Conservation (phyloP, 805 yeast genomes). For the Saturnispora serradocipensis region DNA sequence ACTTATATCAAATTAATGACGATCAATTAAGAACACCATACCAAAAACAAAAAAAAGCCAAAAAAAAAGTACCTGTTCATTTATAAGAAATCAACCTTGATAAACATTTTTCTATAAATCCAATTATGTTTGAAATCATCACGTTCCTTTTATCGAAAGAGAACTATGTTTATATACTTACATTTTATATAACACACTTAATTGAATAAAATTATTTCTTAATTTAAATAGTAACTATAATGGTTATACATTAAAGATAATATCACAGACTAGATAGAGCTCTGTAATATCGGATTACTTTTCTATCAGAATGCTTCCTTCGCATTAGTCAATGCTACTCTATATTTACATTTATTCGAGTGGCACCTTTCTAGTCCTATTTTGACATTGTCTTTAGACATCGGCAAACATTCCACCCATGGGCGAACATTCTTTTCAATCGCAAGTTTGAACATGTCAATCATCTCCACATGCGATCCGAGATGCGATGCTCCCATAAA, state of each 20-base stretch:
- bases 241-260: not conserved
- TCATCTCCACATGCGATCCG: slow-evolving; percentile 57
- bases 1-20: not conserved
- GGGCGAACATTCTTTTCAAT: slow-evolving; percentile 48
- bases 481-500: slow-evolving; percentile 49
- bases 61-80: not conserved
- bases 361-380: slow-evolving; percentile 48
- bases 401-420: slow-evolving; percentile 53
- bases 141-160: not conserved
- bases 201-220: not conserved
- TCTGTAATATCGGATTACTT: not conserved
- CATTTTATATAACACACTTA: not conserved
- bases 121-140: too few relatives aligned
- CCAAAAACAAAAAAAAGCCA: not conserved
- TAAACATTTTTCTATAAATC: not conserved
- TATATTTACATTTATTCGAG: slow-evolving; percentile 49
- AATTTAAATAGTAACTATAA: not conserved
- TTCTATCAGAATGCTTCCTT: slow-evolving; percentile 33
- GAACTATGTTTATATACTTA: not conserved
- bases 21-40: not conserved
- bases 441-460: slow-evolving; percentile 58
- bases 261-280: not conserved
- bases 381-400: slow-evolving; percentile 42
- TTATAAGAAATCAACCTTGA: not conserved
- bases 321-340: slow-evolving; percentile 52